Percentiles rank a stretch among this genome's conserved stretches.
Conservation (phyloP, 345 rosid genomes). For the Hibiscus mutabilis region DNA sequence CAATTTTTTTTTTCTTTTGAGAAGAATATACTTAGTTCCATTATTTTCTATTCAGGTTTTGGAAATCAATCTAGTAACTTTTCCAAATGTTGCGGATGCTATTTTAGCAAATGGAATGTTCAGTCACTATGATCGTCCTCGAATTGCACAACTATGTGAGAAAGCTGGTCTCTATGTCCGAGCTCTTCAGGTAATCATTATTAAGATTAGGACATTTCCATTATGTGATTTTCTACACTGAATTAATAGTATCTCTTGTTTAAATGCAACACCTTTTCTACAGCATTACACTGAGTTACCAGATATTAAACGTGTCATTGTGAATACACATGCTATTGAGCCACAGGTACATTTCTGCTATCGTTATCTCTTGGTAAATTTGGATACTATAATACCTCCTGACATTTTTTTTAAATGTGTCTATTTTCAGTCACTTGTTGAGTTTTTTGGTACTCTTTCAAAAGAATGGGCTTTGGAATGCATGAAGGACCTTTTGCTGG, state of each 20-base stretch:
- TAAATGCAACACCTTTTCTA: slow-evolving; percentile 21
- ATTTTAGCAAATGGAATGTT: slow-evolving; percentile 97
- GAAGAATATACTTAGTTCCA: neutral
- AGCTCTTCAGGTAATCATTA: slow-evolving; percentile 71
- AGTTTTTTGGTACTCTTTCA: slow-evolving; percentile 96
- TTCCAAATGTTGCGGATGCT: slow-evolving; percentile 99
- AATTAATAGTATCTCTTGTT: neutral
- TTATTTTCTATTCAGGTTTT: slow-evolving; percentile 57
- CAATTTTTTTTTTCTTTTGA: neutral
- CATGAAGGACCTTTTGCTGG: slow-evolving; percentile 96
- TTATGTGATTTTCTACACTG: neutral
- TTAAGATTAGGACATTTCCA: slow-evolving; percentile 1
- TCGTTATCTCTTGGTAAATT: slow-evolving; percentile 12
- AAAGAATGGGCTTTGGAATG: slow-evolving; percentile 99
- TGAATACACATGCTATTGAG: slow-evolving; percentile 99
- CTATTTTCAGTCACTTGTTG: slow-evolving; percentile 76
- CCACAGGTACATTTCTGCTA: slow-evolving; percentile 64
- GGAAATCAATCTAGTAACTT: slow-evolving; percentile 97
- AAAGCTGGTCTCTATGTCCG: slow-evolving; percentile 93
- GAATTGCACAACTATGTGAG: slow-evolving; percentile 97
- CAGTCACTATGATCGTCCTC: slow-evolving; percentile 95
- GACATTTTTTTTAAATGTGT: slow-evolving; percentile 9
- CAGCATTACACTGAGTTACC: slow-evolving; percentile 97
- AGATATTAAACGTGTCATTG: slow-evolving; percentile 97
- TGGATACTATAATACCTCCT: neutral